Evolutionary conservation across 2,329 filamentous ascomycete species (phyloP), one percentile per base, ranked within the genome.

Genomic region (Pseudocercospora vitis): DNA sequence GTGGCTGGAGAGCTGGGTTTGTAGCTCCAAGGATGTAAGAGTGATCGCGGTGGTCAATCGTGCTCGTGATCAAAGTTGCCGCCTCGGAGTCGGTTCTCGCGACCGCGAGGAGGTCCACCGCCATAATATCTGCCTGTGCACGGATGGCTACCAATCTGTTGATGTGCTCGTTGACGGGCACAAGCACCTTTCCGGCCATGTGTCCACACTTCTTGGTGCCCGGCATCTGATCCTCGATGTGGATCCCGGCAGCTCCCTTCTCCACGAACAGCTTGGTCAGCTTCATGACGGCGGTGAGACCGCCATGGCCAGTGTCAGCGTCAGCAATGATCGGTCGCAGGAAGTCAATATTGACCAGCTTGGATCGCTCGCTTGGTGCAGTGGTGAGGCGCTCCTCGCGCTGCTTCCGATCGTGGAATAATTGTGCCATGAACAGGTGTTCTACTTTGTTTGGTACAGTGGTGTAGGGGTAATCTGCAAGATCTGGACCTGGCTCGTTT

Each of bases 191-290:
- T 69, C 94, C 94, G 62, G 94, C 94, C 94, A 97, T 97, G 77
- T 97, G 94, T 60, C 94, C 94, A 73, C 94, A 99, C 83, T 99
- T 99, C 84, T 99, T 99, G 46, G 94, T 97, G 50, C 94, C 94
- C 2, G 94, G 92, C 3, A 94, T 92, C 76, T 97, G 94, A 72
- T 99, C 94, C 76, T 99, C 94, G 65, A 99, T 96, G 76, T 99
- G 94, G 68, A 99, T 96, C 63, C 94, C 94, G 35, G 94, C 94
- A 40, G 94, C 94, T 65, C 94, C 94, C 74, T 91, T 91, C 79
- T 99, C 94, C 61, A 97, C 77, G 73, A 99, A 97, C 53, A 97
- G 83, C 81, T 96, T 96, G 61, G 94, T 97, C 65, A 99, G 84
- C 81, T 97, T 99, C 94, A 99, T 97, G 66, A 97, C 88, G 52